A percentile compares a stretch with the other conserved stretches of the same genome.
These are phyloP conservation scores for Paramecium sexaurelia DNA, from an alignment of 73 alveolate species.

Conservation along the genomic window DNA sequence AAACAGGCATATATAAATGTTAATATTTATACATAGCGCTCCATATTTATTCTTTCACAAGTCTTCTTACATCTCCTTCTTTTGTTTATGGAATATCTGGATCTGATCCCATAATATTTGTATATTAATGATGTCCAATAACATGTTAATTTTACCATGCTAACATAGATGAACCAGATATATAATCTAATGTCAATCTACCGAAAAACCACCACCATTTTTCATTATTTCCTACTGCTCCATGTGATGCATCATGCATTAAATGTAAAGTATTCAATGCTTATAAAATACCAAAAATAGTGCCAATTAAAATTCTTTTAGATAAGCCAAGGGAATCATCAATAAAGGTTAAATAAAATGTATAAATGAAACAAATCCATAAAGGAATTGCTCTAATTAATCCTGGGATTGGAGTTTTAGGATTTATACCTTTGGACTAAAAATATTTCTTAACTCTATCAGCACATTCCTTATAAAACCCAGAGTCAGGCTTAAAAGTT, in stretches of 20 bases:
- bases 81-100: conserved; percentile 48
- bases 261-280: conserved; percentile 48
- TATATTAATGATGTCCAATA: conserved; percentile 37
- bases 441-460: conserved; percentile 12
- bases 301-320: neutral
- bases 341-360: conserved; percentile 13
- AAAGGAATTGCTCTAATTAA: conserved; percentile 37
- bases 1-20: conserved; percentile 34
- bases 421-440: neutral
- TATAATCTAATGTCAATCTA: conserved; percentile 46
- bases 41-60: conserved; percentile 21
- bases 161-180: conserved; percentile 51
- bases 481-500: conserved; percentile 4
- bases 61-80: conserved; percentile 58
- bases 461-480: conserved; percentile 47
- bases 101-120: conserved; percentile 59
- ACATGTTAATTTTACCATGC: conserved; percentile 60
- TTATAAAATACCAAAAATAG: conserved; percentile 25
- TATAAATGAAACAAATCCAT: neutral
- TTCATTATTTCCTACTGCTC: conserved; percentile 54
- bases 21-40: neutral
- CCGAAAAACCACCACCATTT: conserved; percentile 62
- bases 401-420: conserved; percentile 47
- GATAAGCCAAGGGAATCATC: neutral
- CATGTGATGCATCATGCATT: conserved; percentile 63